phyloP scores from a whole-genome alignment of 1,139 yeast genomes.

The Magnusiomyces paraingens region DNA sequence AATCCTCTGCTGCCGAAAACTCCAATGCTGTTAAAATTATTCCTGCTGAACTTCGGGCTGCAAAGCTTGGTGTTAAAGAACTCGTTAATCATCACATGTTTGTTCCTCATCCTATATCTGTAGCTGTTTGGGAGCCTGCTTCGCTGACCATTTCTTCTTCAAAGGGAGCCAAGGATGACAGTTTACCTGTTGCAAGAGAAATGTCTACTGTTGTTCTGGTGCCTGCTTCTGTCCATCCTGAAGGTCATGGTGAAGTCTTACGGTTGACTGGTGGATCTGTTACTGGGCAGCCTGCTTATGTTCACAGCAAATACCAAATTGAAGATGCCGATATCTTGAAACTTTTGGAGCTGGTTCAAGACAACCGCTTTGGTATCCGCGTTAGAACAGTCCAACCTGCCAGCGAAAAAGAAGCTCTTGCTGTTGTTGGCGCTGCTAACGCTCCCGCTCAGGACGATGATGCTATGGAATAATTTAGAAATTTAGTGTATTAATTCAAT shows the following conservation, averaged over 20 bases:
- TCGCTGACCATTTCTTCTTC: constrained; percentile 43
- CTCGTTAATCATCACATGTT: constrained; percentile 75
- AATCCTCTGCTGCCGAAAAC: constrained; percentile 14
- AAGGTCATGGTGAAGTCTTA: constrained; percentile 53
- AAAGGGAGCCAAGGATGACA: constrained; percentile 44
- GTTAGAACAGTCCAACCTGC: constrained; percentile 29
- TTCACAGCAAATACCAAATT: constrained; percentile 55
- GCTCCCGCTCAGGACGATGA: constrained; percentile 1
- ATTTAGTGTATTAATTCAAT: constrained; percentile 1
- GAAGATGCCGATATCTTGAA: constrained; percentile 26
- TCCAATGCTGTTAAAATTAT: neutral
- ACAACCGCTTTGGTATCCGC: constrained; percentile 25
- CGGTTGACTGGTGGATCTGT: constrained; percentile 75
- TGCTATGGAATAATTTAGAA: constrained; percentile 7
- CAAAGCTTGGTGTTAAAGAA: constrained; percentile 76
- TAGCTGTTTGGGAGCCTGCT: constrained; percentile 65
- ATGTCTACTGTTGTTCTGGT: constrained; percentile 63
- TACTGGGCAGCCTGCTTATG: constrained; percentile 72
- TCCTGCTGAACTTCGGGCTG: constrained; percentile 33
- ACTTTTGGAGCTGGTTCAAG: constrained; percentile 23
- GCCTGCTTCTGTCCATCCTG: constrained; percentile 36
- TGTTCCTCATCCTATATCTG: constrained; percentile 64
- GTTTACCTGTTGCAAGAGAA: constrained; percentile 67
- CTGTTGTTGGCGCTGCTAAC: constrained; percentile 2
- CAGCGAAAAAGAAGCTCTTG: constrained; percentile 15